A percentile compares a stretch with the other conserved stretches of the same genome.
phyloP scores from a whole-genome alignment of 345 rosid genomes.

The Heritiera fomes region DNA sequence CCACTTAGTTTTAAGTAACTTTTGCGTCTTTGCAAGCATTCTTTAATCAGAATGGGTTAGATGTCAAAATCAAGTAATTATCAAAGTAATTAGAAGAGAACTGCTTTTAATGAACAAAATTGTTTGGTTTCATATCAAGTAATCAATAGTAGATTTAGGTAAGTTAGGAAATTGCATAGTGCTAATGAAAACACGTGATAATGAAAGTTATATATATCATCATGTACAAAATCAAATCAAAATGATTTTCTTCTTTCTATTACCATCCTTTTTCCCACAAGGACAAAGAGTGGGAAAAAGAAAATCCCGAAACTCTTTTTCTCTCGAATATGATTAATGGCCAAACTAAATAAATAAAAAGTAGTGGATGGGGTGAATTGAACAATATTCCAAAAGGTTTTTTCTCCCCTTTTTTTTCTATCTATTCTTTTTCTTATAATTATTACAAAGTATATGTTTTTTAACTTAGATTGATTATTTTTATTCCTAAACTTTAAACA shows the following conservation, averaged over 20 bases:
- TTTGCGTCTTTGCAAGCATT: neutral
- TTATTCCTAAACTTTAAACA: neutral
- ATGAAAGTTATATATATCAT: neutral
- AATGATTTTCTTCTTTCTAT: neutral
- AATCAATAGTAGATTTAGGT: neutral
- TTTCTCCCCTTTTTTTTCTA: neutral
- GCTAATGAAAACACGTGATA: neutral
- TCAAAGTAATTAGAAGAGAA: neutral
- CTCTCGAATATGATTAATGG: neutral
- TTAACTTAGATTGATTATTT: neutral
- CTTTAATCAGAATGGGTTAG: neutral
- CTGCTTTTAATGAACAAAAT: neutral
- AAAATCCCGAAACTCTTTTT: neutral
- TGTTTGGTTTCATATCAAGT: neutral
- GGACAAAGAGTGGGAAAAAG: neutral
- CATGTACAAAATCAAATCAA: constrained; percentile 11
- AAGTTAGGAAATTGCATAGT: neutral
- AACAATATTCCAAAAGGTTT: neutral
- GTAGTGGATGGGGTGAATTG: constrained; percentile 19
- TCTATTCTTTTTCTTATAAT: neutral
- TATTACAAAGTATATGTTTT: neutral
- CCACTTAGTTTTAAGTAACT: neutral
- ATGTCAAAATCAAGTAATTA: constrained; percentile 9
- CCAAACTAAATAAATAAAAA: neutral
- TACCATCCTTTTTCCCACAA: neutral